Evolutionary conservation across 2,329 filamentous ascomycete genomes (phyloP).

Genomic region (Fusarium marasasianum): DNA sequence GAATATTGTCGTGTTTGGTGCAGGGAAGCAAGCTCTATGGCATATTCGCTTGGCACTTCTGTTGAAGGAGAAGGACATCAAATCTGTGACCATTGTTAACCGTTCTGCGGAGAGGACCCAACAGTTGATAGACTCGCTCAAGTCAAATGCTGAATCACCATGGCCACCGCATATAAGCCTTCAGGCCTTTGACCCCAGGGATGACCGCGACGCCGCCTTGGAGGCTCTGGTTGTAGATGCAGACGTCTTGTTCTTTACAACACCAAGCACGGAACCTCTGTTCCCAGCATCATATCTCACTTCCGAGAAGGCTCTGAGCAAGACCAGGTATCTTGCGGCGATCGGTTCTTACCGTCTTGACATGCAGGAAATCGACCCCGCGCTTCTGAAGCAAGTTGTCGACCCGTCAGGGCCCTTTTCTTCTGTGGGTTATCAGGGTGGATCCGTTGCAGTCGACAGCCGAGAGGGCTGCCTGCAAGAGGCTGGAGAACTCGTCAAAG

Average conservation of each 20-base stretch:
- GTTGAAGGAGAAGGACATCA: slow-evolving; percentile 49
- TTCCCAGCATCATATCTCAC: slow-evolving; percentile 40
- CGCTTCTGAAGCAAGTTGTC: slow-evolving; percentile 37
- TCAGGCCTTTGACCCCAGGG: slow-evolving; percentile 10
- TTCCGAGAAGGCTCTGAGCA: slow-evolving; percentile 32
- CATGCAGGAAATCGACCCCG: slow-evolving; percentile 48
- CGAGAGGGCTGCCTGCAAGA: slow-evolving; percentile 44
- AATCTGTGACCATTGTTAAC: slow-evolving; percentile 47
- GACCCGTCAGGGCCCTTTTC: slow-evolving; percentile 18
- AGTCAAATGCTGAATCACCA: neutral
- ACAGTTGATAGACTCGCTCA: slow-evolving; percentile 33
- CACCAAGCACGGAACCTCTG: slow-evolving; percentile 43
- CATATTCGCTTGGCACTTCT: slow-evolving; percentile 73
- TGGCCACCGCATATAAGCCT: slow-evolving; percentile 32
- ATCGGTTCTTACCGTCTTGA: slow-evolving; percentile 47
- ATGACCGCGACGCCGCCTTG: slow-evolving; percentile 16
- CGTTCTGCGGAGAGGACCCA: slow-evolving; percentile 39
- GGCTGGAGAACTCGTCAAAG: slow-evolving; percentile 46
- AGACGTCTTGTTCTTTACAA: slow-evolving; percentile 47
- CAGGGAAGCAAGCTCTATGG: slow-evolving; percentile 78
- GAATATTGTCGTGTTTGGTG: slow-evolving; percentile 73
- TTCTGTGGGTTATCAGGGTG: neutral
- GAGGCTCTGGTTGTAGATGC: slow-evolving; percentile 33
- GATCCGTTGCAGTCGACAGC: slow-evolving; percentile 40
- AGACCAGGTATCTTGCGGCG: slow-evolving; percentile 42